phyloP scores from a whole-genome alignment of 441 rosid species.

The Brassica hybrid region DNA sequence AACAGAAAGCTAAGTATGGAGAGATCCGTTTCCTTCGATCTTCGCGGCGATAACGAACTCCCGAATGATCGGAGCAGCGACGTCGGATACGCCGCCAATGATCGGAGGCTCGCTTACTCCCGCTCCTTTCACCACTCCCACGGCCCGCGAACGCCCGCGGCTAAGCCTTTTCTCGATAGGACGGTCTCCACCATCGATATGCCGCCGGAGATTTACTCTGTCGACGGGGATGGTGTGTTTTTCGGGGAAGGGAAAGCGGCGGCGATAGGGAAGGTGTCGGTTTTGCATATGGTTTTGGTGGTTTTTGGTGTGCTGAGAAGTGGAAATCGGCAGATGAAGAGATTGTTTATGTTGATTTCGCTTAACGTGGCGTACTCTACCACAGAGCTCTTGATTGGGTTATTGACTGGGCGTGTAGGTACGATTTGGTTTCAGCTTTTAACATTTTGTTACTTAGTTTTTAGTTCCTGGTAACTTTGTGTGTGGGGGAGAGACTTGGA shows the following conservation, averaged over 20 bases:
- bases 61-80: constrained; percentile 52
- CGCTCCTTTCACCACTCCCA: constrained; percentile 70
- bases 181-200: constrained; percentile 75
- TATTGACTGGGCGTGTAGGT: constrained; percentile 90
- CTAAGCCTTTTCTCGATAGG: constrained; percentile 71
- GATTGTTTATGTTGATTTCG: constrained; percentile 69
- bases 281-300: constrained; percentile 42
- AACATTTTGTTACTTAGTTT: not conserved
- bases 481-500: not conserved
- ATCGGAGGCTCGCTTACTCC: constrained; percentile 77
- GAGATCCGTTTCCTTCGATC: constrained; percentile 55
- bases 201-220: constrained; percentile 56
- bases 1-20: constrained; percentile 45
- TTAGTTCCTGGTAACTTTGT: not conserved
- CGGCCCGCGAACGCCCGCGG: constrained; percentile 60
- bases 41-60: constrained; percentile 42
- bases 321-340: constrained; percentile 83
- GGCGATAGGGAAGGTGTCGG: constrained; percentile 27
- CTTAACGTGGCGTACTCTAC: constrained; percentile 91
- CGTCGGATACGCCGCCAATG: constrained; percentile 54
- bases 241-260: constrained; percentile 44
- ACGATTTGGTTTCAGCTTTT: constrained; percentile 14
- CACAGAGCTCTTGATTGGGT: constrained; percentile 73
- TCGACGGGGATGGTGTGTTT: constrained; percentile 45
- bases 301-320: constrained; percentile 53